Evolutionary conservation across 202 grass and related monocot species (phyloP).

Genomic region (Dendrocalamus latiflorus): DNA sequence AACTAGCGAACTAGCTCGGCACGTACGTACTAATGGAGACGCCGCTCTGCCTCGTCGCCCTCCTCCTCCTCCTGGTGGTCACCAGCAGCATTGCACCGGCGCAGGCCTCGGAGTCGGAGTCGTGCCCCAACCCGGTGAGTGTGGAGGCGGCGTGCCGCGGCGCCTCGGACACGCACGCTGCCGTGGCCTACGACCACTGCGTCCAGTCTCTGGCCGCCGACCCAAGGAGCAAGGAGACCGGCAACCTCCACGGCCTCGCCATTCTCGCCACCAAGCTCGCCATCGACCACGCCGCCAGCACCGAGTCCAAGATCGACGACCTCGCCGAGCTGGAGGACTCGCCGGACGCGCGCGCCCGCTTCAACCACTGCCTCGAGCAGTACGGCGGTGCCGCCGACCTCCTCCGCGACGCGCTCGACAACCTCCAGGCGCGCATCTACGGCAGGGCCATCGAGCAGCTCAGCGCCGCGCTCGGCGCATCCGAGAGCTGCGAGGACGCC

Average conservation of each 20-base stretch:
- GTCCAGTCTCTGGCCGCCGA: slow-evolving; percentile 35
- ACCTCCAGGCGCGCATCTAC: slow-evolving; percentile 51
- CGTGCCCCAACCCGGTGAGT: slow-evolving; percentile 24
- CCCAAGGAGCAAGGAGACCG: slow-evolving; percentile 19
- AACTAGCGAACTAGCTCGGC: no score
- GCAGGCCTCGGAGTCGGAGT: neutral
- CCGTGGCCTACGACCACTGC: slow-evolving; percentile 48
- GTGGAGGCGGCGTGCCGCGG: slow-evolving; percentile 46
- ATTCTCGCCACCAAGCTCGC: slow-evolving; percentile 38
- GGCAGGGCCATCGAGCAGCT: slow-evolving; percentile 36
- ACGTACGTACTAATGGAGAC: neutral
- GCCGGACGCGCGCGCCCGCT: neutral
- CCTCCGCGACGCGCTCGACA: slow-evolving; percentile 68
- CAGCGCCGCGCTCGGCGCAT: slow-evolving; percentile 25
- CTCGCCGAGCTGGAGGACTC: slow-evolving; percentile 36
- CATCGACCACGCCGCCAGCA: slow-evolving; percentile 47
- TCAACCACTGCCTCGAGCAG: slow-evolving; percentile 53
- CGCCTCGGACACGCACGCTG: slow-evolving; percentile 39
- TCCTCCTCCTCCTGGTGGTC: neutral
- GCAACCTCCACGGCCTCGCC: slow-evolving; percentile 18
- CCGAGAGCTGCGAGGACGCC: slow-evolving; percentile 49
- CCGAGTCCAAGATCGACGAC: slow-evolving; percentile 40
- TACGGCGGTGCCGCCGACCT: slow-evolving; percentile 56
- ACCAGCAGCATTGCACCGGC: neutral
- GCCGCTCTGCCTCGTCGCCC: neutral